Base-by-base conservation (phyloP, 2,329 filamentous ascomycete genomes). In the Colletotrichum gigasporum region DNA sequence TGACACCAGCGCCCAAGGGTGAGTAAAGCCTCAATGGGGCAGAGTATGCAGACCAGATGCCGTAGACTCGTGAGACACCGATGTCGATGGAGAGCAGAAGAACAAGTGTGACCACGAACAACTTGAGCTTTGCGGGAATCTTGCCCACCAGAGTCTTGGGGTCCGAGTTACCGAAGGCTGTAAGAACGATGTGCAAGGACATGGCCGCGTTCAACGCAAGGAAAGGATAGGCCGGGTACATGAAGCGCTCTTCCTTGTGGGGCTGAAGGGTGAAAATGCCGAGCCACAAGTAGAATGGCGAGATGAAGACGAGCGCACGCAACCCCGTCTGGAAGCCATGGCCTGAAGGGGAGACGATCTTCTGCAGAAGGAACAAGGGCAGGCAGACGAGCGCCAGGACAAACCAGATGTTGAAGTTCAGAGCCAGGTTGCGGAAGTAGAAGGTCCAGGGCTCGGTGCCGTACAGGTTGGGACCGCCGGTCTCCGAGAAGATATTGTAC, bases 401-500 rank as follows among this genome's bases (percentile, higher is more conserved):
- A 70, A 97, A 94, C 93, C 94, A 98, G 47, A 97, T 78, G 74
- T 98, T 97, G 83, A 98, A 99, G 80, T 99, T 99, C 63, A 99
- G 84, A 14, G 91, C 80, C 42, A 99, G 81, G 71, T 99, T 99
- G 71, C 92, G 91, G 70, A 97, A 84, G 78, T 99, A 99, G 75
- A 97, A 99, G 55, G 94, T 91, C 96, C 95, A 98, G 1, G 95
- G 93, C 78, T 99, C 96, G 1, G 93, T 96, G 44, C 96, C 96
- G 72, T 97, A 99, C 34, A 99, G 91, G 58, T 97, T 87, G 0
- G 96, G 96, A 0, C 95, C 96, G 30, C 90, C 92, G 0, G 87
- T 86, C 6, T 88, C 89, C 7, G 92, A 91, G 74, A 99, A 95
- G 42, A 99, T 88, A 75, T 99, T 99, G 84, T 99, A 99, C 68